Base-by-base conservation (phyloP, 495 filamentous ascomycete genomes). In the Penicillium chermesinum region DNA sequence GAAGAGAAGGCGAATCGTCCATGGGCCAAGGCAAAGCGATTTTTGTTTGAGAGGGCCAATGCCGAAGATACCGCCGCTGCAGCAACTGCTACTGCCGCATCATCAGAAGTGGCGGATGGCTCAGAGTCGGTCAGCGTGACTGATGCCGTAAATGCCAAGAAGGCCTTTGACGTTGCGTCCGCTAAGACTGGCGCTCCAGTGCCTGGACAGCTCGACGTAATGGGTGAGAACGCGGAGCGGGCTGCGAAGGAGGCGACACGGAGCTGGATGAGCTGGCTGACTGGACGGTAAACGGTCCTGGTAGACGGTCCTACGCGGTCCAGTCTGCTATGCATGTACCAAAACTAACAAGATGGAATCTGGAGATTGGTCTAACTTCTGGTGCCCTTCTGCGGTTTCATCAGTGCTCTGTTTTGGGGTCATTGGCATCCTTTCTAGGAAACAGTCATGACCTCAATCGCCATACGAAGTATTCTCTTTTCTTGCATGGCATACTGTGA, bases 31-130 rank as follows among this genome's bases (percentile, higher is more conserved):
- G 51, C 60, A 15, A 76, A 74, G 65, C 49, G 48, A 40, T 69
- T 65, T 53, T 55, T 76, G 7, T 58, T 70, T 36, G 70, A 70
- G 7, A 76, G 71, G 50, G 55, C 79, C 60, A 77, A 77, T 55
- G 59, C 61, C 37, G 77, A 76, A 41, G 76, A 76, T 46, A 57
- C 65, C 46, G 50, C 57, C 18, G 57, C 62, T 10, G 54, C 36
- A 35, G 44, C 41, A 25, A 38, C 46, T 6, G 52, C 53, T 49
- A 49, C 54, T 9, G 44, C 25, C 3, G 34, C 61, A 10, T 34
- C 43, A 3, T 30, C 36, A 9, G 22, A 49, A 14, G 42, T 49
- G 12, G 44, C 45, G 7, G 41, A 44, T 37, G 46, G 30, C 36
- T 36, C 39, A n/a, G 36, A 33, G 1, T 16, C 55, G 43, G 39